Evolutionary conservation across 2,329 filamentous ascomycete species (phyloP), one percentile per base, ranked within the genome.

Genomic region (Neopestalotiopsis clavispora): DNA sequence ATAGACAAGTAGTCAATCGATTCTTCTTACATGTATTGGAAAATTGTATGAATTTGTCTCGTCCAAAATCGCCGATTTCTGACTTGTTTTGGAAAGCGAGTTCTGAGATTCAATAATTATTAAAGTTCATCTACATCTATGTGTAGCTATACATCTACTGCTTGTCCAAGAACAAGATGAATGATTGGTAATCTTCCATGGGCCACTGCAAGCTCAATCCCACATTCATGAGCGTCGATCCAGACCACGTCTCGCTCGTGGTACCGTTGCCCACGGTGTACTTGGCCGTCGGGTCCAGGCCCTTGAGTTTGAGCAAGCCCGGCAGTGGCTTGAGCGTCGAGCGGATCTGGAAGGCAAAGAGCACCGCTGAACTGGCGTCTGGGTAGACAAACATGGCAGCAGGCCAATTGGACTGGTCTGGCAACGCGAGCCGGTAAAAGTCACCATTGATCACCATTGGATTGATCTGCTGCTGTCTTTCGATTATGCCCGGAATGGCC

Each of bases 271-370:
- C 81, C 20, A 89, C 78, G 17, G 78, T 84, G 72, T 91, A 92
- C 64, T 76, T 83, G 0, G 88, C 87, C 5, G 74, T 69, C 0
- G 84, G 72, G 68, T 91, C 89, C 67, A 92, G 74, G 0, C 89
- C 90, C 71, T 88, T 84, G 49, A 92, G 73, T 38, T 82, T 83
- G 45, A 91, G 70, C 5, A 84, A 82, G 0, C 89, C 87, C 7
- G 83, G 78, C 1, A 84, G 78, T n/a, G 88, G 86, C 73, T 90
- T 87, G 1, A 87, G 77, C 12, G 79, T 80, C 0, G 86, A 83
- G 28, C 81, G 77, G 40, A 90, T 81, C 78, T 91, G 89, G 78
- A 90, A 91, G 1, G 83, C 86, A 72, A 91, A 91, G 2, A 91
- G 76, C 0, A 89, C 85, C 0, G 84, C 86, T 67, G 84, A 71